Evolutionary conservation across 371 early-diverging fungal species (phyloP).

Genomic region (Encephalitozoon cuniculi): DNA sequence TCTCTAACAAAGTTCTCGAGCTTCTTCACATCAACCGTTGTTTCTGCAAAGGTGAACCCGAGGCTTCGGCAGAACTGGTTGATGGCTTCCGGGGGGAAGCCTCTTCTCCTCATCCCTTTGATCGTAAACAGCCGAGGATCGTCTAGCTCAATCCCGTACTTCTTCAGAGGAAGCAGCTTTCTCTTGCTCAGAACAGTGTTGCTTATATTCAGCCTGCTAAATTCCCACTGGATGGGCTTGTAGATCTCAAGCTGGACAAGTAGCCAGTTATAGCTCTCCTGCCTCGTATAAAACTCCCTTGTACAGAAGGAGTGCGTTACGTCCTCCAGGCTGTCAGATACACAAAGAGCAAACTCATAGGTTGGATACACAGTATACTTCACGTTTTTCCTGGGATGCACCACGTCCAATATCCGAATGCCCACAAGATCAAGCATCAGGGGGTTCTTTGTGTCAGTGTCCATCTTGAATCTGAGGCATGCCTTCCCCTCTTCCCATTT

Average conservation of each 20-base stretch:
- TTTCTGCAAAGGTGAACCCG: slow-evolving; percentile 76
- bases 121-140: slow-evolving; percentile 95
- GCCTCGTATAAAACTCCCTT: slow-evolving; percentile 82
- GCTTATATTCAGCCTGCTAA: slow-evolving; percentile 84
- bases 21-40: slow-evolving; percentile 76
- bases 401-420: slow-evolving; percentile 80
- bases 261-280: slow-evolving; percentile 96
- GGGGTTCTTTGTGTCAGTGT: slow-evolving; percentile 82
- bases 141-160: slow-evolving; percentile 73
- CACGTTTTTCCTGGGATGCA: slow-evolving; percentile 77
- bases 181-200: slow-evolving; percentile 93
- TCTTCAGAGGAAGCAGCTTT: slow-evolving; percentile 77
- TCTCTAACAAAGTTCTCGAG: slow-evolving; percentile 87
- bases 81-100: slow-evolving; percentile 93
- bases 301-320: slow-evolving; percentile 99
- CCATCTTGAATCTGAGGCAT: slow-evolving; percentile 95
- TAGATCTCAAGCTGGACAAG: slow-evolving; percentile 90
- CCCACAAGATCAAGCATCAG: slow-evolving; percentile 98
- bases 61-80: slow-evolving; percentile 89
- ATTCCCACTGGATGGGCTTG: slow-evolving; percentile 99
- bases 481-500: slow-evolving; percentile 81
- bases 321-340: slow-evolving; percentile 96
- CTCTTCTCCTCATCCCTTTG: slow-evolving; percentile 85
- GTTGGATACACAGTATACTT: slow-evolving; percentile 96
- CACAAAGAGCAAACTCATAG: slow-evolving; percentile 96